These are phyloP conservation scores for Trametes punicea DNA, from an alignment of 768 basidiomycete genomes.

Conservation along the genomic window DNA sequence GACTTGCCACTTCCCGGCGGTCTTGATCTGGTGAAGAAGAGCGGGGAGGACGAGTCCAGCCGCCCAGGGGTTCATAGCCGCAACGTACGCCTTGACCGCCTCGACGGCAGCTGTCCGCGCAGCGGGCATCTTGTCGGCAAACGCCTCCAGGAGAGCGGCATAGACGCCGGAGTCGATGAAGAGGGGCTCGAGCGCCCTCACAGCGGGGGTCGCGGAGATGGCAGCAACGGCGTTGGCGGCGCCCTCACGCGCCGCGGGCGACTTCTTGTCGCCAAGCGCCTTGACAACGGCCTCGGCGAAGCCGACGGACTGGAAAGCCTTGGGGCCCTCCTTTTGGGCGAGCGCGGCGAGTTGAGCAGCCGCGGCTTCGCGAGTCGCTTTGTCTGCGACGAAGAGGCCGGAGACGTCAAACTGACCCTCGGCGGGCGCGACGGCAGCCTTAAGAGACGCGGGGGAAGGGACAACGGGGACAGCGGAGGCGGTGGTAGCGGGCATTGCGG, in stretches of 20 bases:
- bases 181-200: slow-evolving; percentile 82
- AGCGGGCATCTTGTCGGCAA: slow-evolving; percentile 92
- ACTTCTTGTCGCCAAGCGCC: slow-evolving; percentile 95
- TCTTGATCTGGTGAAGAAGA: slow-evolving; percentile 90
- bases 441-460: slow-evolving; percentile 68
- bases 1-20: slow-evolving; percentile 96
- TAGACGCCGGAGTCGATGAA: slow-evolving; percentile 87
- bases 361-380: slow-evolving; percentile 71
- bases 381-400: slow-evolving; percentile 81
- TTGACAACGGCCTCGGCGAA: slow-evolving; percentile 74
- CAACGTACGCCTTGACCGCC: slow-evolving; percentile 72
- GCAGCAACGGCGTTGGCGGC: slow-evolving; percentile 69
- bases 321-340: slow-evolving; percentile 82
- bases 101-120: slow-evolving; percentile 82
- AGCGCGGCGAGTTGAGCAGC: slow-evolving; percentile 65
- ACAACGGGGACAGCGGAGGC: slow-evolving; percentile 56
- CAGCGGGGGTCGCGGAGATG: slow-evolving; percentile 63
- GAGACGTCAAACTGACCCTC: slow-evolving; percentile 68
- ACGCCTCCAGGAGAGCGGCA: slow-evolving; percentile 81
- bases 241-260: slow-evolving; percentile 85
- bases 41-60: slow-evolving; percentile 77
- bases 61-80: slow-evolving; percentile 87
- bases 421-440: slow-evolving; percentile 52
- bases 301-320: slow-evolving; percentile 64
- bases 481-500: slow-evolving; percentile 79